Evolutionary conservation across 192 early-diverging fungal genomes (phyloP).

Genomic region (Martensiomyces pterosporus): DNA sequence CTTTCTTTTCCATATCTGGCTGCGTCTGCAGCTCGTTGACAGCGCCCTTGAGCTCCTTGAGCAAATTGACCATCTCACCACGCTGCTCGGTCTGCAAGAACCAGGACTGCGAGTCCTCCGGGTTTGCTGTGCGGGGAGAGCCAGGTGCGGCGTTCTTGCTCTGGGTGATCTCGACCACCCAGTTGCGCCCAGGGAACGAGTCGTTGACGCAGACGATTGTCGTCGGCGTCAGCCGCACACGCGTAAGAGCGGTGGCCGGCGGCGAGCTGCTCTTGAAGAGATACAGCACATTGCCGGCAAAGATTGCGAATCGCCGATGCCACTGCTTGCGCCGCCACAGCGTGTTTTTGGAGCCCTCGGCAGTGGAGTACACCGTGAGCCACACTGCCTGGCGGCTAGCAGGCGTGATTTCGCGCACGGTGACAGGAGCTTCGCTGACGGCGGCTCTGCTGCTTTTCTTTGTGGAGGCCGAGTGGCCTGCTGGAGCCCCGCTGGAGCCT

Average conservation of each 20-base stretch:
- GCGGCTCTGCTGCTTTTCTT: conserved; percentile 12
- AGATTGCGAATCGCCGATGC: conserved; percentile 46
- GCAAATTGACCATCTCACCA: conserved; percentile 44
- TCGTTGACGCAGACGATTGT: conserved; percentile 49
- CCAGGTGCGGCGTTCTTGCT: conserved; percentile 2
- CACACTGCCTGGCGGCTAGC: conserved; percentile 45
- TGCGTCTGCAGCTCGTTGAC: conserved; percentile 40
- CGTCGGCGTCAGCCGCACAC: conserved; percentile 22
- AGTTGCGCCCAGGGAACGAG: conserved; percentile 42
- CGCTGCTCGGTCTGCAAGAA: conserved; percentile 44
- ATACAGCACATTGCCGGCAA: conserved; percentile 45
- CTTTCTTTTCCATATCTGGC: conserved; percentile 40
- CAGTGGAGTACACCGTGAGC: conserved; percentile 31
- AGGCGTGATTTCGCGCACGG: conserved; percentile 46
- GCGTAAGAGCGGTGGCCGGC: conserved; percentile 22
- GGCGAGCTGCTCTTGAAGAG: conserved; percentile 49
- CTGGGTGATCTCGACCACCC: conserved; percentile 47
- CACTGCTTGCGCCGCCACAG: conserved; percentile 49
- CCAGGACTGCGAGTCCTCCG: conserved; percentile 32
- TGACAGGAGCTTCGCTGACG: conserved; percentile 10
- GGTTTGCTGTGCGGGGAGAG: neutral
- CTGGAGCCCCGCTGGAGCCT: conserved; percentile 1
- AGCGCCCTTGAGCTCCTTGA: conserved; percentile 47
- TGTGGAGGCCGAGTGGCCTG: too few species aligned
- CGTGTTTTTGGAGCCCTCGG: conserved; percentile 15